A percentile compares a stretch with the other conserved stretches of the same genome.
phyloP scores from a whole-genome alignment of 1,139 yeast species.

The Wickerhamiella infanticola region DNA sequence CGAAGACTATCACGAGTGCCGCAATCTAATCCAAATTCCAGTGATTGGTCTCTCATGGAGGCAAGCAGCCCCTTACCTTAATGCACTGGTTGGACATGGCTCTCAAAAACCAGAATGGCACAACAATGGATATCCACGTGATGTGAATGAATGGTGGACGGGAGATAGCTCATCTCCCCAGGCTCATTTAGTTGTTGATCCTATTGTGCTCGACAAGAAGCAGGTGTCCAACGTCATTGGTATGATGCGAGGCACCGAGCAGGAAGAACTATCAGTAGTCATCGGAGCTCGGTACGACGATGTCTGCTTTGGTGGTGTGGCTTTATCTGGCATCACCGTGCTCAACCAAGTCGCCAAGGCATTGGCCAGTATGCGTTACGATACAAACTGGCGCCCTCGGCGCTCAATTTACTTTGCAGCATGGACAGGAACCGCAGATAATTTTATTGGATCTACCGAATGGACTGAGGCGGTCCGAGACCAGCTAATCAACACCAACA shows the following conservation, averaged over 20 bases:
- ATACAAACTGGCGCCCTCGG: conserved; percentile 68
- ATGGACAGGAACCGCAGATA: conserved; percentile 74
- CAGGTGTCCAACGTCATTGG: conserved; percentile 70
- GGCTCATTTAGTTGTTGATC: conserved; percentile 30
- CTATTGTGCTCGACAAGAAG: conserved; percentile 44
- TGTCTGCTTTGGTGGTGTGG: conserved; percentile 52
- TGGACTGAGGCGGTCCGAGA: conserved; percentile 49
- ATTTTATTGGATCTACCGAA: conserved; percentile 72
- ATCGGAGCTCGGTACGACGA: conserved; percentile 82
- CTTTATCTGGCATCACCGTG: conserved; percentile 64
- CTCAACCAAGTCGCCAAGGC: conserved; percentile 57
- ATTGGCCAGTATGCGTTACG: conserved; percentile 49
- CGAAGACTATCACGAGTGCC: conserved; percentile 33
- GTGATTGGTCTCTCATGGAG: conserved; percentile 59
- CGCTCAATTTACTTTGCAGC: conserved; percentile 73
- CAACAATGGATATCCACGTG: conserved; percentile 14
- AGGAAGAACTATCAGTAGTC: conserved; percentile 52
- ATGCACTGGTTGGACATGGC: conserved; percentile 36
- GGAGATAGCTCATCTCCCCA: conserved; percentile 24
- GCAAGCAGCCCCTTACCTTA: conserved; percentile 43
- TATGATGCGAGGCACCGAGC: conserved; percentile 67
- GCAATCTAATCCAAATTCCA: conserved; percentile 53
- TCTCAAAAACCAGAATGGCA: conserved; percentile 22
- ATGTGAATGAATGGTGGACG: conserved; percentile 29
- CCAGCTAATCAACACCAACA: conserved; percentile 43